A percentile compares a stretch with the other conserved stretches of the same genome.
phyloP scores from a whole-genome alignment of 2,329 filamentous ascomycete genomes.

The Dissoconium aciculare region DNA sequence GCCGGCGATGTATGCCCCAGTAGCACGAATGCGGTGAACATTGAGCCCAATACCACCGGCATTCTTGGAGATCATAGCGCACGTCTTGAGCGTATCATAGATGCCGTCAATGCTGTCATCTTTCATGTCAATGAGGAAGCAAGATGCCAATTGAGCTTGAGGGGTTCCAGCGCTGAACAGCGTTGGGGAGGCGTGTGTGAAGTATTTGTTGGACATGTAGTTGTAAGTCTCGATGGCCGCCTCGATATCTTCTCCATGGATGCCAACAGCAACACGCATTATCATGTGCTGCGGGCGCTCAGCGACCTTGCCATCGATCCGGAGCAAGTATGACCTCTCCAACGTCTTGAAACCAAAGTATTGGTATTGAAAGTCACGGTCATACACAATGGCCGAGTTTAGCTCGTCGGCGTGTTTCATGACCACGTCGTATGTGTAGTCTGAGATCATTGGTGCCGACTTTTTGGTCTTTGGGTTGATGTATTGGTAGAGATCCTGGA shows the following conservation, averaged over 20 bases:
- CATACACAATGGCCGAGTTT: conserved; percentile 97
- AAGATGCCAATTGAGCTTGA: conserved; percentile 85
- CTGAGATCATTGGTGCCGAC: conserved; percentile 83
- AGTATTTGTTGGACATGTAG: conserved; percentile 96
- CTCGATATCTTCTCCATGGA: conserved; percentile 90
- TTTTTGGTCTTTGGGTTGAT: conserved; percentile 83
- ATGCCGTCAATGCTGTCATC: conserved; percentile 98
- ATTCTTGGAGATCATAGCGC: conserved; percentile 99
- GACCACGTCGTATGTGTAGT: conserved; percentile 78
- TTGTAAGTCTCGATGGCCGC: conserved; percentile 95
- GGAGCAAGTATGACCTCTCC: conserved; percentile 91
- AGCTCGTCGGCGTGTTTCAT: conserved; percentile 95
- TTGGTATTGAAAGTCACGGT: conserved; percentile 99
- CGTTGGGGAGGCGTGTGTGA: conserved; percentile 94
- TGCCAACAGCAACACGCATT: conserved; percentile 96
- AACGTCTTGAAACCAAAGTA: conserved; percentile 99
- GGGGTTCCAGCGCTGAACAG: conserved; percentile 97
- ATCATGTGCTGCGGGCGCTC: conserved; percentile 99
- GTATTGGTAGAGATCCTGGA: conserved; percentile 88
- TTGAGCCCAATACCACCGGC: conserved; percentile 96
- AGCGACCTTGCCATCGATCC: conserved; percentile 87
- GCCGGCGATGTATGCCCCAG: conserved; percentile 92
- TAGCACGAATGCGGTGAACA: conserved; percentile 89
- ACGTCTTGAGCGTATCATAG: conserved; percentile 97
- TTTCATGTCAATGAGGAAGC: conserved; percentile 99